Conservation (phyloP, 1,284 basidiomycete genomes). For the Trichosporon faecale region DNA sequence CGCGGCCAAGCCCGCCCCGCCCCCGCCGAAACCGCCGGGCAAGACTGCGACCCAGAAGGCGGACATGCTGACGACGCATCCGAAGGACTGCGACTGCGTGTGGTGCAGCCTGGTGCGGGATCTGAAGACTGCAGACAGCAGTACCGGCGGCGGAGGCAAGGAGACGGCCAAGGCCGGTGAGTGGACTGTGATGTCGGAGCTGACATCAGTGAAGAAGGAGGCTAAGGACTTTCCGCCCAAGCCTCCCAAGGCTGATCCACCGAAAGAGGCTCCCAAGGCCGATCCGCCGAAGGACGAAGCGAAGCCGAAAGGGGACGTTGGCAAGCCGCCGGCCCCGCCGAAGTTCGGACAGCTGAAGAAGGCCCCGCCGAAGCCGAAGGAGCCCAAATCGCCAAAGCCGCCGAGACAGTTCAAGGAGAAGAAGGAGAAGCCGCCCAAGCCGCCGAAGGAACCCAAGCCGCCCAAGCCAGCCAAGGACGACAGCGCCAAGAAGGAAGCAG, state of each 20-base stretch:
- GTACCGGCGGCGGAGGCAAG: not conserved
- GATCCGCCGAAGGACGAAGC: not conserved
- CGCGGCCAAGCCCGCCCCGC: not conserved
- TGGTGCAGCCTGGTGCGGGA: not conserved
- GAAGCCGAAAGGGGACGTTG: not conserved
- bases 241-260: not conserved
- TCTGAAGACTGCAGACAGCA: not conserved
- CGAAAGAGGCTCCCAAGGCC: not conserved
- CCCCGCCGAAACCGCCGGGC: not conserved
- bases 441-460: not conserved
- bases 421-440: slow-evolving; percentile 1
- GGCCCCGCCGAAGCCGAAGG: not conserved
- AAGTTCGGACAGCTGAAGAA: not conserved
- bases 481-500: not conserved
- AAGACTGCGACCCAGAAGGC: not conserved
- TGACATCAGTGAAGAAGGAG: not conserved
- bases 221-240: not conserved
- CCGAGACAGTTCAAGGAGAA: not conserved
- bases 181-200: not conserved
- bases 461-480: not conserved
- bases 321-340: not conserved
- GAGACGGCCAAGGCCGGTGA: not conserved
- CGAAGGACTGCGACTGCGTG: not conserved
- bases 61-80: not conserved
- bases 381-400: not conserved